These are phyloP conservation scores for Penicillium sclerotigenum DNA, from an alignment of 2,329 filamentous ascomycete genomes.

Conservation along the genomic window DNA sequence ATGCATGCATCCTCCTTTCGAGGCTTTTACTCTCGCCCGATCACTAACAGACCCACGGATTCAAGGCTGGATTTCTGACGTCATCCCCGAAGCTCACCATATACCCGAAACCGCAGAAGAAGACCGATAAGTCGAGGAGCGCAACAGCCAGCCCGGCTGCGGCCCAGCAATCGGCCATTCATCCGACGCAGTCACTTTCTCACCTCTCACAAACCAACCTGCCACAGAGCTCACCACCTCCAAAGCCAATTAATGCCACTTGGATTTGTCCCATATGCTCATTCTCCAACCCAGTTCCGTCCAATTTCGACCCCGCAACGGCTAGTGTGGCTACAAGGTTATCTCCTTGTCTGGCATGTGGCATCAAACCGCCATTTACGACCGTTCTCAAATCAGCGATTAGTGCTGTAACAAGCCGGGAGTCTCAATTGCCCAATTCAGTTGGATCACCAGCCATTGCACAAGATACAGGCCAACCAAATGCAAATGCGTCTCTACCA, in stretches of 20 bases:
- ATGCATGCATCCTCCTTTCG: not conserved
- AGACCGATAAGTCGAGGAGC: slow-evolving; percentile 53
- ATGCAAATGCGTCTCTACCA: not conserved
- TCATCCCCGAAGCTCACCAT: slow-evolving; percentile 92
- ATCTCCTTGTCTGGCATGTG: slow-evolving; percentile 86
- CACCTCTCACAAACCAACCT: slow-evolving; percentile 30
- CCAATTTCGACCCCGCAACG: slow-evolving; percentile 84
- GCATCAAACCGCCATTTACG: slow-evolving; percentile 82
- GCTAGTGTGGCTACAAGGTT: slow-evolving; percentile 76
- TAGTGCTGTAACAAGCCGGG: slow-evolving; percentile 59
- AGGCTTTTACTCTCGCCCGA: slow-evolving; percentile 12
- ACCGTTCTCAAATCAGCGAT: slow-evolving; percentile 86
- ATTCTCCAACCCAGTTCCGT: slow-evolving; percentile 87
- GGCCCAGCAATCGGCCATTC: slow-evolving; percentile 33
- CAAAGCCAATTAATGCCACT: slow-evolving; percentile 59
- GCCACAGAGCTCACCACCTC: slow-evolving; percentile 35
- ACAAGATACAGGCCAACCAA: not conserved
- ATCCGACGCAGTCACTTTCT: slow-evolving; percentile 31
- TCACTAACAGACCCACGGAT: not conserved
- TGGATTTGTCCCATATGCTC: slow-evolving; percentile 97
- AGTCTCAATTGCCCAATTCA: slow-evolving; percentile 17
- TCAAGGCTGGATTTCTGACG: slow-evolving; percentile 82
- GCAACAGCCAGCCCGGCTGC: slow-evolving; percentile 43
- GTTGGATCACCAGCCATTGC: not conserved
- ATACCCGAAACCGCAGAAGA: slow-evolving; percentile 73